Conservation (phyloP, 164 flowering plant species). For the Santalum album region DNA sequence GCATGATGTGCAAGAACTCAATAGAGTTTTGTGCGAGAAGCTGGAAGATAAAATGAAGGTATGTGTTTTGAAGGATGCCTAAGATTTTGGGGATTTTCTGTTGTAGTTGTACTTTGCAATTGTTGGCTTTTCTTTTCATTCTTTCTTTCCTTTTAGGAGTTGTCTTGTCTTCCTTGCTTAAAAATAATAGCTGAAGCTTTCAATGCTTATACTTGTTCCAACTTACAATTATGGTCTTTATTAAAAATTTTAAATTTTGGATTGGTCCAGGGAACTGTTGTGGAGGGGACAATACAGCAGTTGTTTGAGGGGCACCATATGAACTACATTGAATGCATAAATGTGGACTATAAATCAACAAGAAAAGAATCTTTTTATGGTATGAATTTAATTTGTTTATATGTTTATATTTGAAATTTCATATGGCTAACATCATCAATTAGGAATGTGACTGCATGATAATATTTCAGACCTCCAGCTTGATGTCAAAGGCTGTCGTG, state of each 20-base stretch:
- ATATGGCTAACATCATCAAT: no score
- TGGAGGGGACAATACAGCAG: slow-evolving; percentile 90
- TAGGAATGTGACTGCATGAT: slow-evolving; percentile 8
- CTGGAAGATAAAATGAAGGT: slow-evolving; percentile 98
- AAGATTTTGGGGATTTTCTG: no score
- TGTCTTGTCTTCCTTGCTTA: no score
- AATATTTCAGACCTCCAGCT: slow-evolving; percentile 75
- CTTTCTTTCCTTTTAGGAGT: no score
- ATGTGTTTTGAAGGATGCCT: no score
- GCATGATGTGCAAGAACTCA: slow-evolving; percentile 95
- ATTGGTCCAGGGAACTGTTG: slow-evolving; percentile 73
- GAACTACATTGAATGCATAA: slow-evolving; percentile 92
- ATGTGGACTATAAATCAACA: slow-evolving; percentile 91
- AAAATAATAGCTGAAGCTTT: no score
- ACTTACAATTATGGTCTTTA: no score
- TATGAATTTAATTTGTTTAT: slow-evolving; percentile 21
- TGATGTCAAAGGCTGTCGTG: slow-evolving; percentile 92
- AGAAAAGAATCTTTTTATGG: slow-evolving; percentile 97
- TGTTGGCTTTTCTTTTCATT: no score
- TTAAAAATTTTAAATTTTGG: slow-evolving; percentile 1
- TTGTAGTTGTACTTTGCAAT: no score
- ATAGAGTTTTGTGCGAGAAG: slow-evolving; percentile 84
- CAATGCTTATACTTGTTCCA: no score
- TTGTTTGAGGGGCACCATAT: slow-evolving; percentile 93
- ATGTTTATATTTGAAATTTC: background rate